Evolutionary conservation across 1,284 basidiomycete genomes (phyloP).

Genomic region (Anthracocystis walkeri): DNA sequence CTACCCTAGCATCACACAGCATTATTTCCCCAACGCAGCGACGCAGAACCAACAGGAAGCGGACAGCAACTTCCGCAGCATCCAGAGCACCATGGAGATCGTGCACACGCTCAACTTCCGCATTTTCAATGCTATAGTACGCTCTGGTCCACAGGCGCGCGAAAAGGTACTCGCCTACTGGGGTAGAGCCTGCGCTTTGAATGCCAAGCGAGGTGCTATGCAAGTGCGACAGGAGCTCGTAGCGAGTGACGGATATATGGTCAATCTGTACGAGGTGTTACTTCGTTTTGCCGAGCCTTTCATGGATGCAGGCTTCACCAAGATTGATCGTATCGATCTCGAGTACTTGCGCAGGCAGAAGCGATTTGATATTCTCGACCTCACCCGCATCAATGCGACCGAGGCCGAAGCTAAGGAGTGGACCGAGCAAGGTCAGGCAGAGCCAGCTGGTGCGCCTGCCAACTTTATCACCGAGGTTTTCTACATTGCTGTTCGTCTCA

Average conservation of each 20-base stretch:
- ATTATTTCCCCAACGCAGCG: conserved; percentile 58
- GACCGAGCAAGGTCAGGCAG: conserved; percentile 34
- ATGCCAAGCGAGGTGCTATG: conserved; percentile 88
- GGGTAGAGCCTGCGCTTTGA: conserved; percentile 79
- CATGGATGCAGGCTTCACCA: conserved; percentile 89
- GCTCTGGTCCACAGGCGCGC: conserved; percentile 81
- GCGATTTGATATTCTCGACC: conserved; percentile 56
- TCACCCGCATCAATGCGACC: conserved; percentile 67
- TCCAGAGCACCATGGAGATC: conserved; percentile 61
- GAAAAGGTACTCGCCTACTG: conserved; percentile 90
- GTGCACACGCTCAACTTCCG: conserved; percentile 82
- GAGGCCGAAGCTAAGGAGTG: conserved; percentile 64
- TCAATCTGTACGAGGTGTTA: conserved; percentile 85
- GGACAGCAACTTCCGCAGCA: conserved; percentile 53
- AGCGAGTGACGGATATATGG: conserved; percentile 91
- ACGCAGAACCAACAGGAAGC: conserved; percentile 53
- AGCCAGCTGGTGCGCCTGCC: conserved; percentile 23
- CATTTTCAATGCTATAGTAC: conserved; percentile 87
- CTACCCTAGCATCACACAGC: conserved; percentile 56
- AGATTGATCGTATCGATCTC: conserved; percentile 87
- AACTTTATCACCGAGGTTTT: conserved; percentile 98
- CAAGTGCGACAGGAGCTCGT: conserved; percentile 86
- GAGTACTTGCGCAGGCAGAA: conserved; percentile 73
- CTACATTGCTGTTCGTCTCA: conserved; percentile 74
- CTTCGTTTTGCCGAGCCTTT: conserved; percentile 94